Percentiles rank a stretch among this genome's conserved stretches.
Evolutionary conservation across 257 asterid genomes (phyloP).

Genomic region (Solanum chiquidenum): DNA sequence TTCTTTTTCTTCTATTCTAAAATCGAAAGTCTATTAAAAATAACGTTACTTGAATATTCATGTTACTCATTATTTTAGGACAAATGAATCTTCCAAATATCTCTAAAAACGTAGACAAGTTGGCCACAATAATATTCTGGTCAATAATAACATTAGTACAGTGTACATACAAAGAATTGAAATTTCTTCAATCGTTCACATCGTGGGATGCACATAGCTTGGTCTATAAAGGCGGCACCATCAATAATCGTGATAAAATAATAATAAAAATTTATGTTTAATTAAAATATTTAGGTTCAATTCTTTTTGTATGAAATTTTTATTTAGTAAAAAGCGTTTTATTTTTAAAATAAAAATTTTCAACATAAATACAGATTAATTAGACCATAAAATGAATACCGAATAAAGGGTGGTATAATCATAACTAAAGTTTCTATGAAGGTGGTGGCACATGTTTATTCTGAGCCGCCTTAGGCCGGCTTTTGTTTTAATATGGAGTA

Average conservation of each 20-base stretch:
- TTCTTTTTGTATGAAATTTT: neutral
- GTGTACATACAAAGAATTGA: neutral
- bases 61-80: neutral
- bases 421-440: neutral
- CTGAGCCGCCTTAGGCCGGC: neutral
- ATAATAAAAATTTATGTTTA: neutral
- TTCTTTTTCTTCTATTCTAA: neutral
- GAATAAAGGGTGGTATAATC: neutral
- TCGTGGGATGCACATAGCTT: neutral
- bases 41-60: neutral
- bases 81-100: neutral
- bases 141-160: neutral
- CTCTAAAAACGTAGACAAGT: neutral
- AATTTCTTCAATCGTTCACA: neutral
- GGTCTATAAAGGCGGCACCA: neutral
- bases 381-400: too few relatives aligned
- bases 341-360: too few relatives aligned
- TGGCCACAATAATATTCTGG: neutral
- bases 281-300: too few relatives aligned
- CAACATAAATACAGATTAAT: too few relatives aligned
- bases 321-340: neutral
- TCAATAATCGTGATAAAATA: neutral
- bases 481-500: too few relatives aligned
- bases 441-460: neutral
- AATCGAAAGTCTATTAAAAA: too few relatives aligned